A percentile compares a stretch with the other conserved stretches of the same genome.
These are phyloP conservation scores for Neurospora crassa DNA, from an alignment of 2,329 filamentous ascomycete species.

Conservation along the genomic window DNA sequence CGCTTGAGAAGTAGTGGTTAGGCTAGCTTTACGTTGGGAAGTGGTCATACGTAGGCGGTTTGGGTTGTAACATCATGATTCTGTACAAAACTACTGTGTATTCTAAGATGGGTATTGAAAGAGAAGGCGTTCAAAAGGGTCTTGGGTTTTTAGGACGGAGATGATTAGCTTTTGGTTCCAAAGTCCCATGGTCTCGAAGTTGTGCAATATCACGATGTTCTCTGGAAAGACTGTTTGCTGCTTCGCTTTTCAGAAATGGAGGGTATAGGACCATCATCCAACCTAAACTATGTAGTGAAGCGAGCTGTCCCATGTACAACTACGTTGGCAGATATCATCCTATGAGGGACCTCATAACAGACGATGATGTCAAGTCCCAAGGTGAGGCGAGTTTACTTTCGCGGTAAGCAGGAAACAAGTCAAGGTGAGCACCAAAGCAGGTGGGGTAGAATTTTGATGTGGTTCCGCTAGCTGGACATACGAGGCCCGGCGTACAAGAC, in stretches of 20 bases:
- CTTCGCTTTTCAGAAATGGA: not conserved
- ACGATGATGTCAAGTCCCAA: not conserved
- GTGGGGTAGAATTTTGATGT: not conserved
- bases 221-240: too few species aligned
- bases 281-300: not conserved
- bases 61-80: slow-evolving; percentile 1
- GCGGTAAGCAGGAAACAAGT: not conserved
- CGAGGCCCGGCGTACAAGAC: not conserved
- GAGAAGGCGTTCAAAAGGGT: not conserved
- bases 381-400: not conserved
- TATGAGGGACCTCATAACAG: not conserved
- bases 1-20: slow-evolving; percentile 19
- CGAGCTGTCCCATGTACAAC: not conserved
- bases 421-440: not conserved
- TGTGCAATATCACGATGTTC: not conserved
- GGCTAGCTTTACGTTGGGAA: not conserved
- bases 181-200: not conserved
- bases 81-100: not conserved
- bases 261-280: not conserved
- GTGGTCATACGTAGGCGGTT: not conserved
- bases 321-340: not conserved
- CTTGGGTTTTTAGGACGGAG: not conserved
- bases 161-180: not conserved
- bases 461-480: not conserved
- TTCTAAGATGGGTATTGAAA: not conserved